phyloP scores from a whole-genome alignment of 108 stramenopile species.

The Epithemia pelagica region DNA sequence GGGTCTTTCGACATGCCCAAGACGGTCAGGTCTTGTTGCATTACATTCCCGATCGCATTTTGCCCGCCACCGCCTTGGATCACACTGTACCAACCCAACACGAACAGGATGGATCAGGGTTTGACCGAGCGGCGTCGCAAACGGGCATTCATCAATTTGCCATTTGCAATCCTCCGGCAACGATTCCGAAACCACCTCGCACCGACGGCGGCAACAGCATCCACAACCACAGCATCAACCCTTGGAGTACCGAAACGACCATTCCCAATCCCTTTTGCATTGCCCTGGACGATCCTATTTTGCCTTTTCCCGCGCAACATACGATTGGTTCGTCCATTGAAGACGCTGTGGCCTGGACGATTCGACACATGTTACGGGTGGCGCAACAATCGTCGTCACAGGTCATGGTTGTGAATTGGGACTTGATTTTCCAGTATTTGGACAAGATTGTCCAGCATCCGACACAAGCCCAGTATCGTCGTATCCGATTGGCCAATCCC shows the following conservation, averaged over 20 bases:
- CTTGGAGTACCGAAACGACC: background rate
- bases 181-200: conserved; percentile 3
- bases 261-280: background rate
- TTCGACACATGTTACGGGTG: conserved; percentile 45
- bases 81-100: conserved; percentile 28
- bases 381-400: background rate
- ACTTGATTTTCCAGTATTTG: conserved; percentile 45
- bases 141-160: conserved; percentile 24
- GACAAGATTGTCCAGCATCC: conserved; percentile 49
- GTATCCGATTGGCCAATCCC: conserved; percentile 36
- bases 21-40: conserved; percentile 27
- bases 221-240: background rate
- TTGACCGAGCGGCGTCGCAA: background rate
- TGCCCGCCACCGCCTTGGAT: conserved; percentile 33
- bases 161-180: too few relatives aligned
- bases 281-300: conserved; percentile 22
- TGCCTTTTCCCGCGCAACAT: conserved; percentile 28
- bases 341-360: conserved; percentile 44
- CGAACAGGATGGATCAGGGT: too few relatives aligned
- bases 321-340: conserved; percentile 14
- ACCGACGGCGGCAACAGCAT: background rate
- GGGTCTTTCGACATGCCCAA: conserved; percentile 56
- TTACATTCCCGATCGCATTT: conserved; percentile 64
- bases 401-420: conserved; percentile 8
- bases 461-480: conserved; percentile 47